These are phyloP conservation scores for Gymnopilus dilepis DNA, from an alignment of 768 basidiomycete species.

Conservation along the genomic window DNA sequence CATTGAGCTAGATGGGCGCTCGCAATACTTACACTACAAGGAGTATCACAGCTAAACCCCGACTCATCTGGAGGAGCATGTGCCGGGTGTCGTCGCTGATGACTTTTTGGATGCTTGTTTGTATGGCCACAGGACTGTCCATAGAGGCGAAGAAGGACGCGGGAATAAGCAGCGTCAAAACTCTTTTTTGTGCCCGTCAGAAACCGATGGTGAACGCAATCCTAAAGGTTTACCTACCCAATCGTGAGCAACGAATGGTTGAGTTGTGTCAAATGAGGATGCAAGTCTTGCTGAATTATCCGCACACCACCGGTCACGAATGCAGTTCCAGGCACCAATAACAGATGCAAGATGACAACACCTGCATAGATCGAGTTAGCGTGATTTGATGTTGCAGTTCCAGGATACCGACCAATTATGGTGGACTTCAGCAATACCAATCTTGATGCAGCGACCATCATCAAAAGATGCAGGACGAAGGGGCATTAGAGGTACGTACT, in stretches of 20 bases:
- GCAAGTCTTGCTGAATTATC: conserved; percentile 68
- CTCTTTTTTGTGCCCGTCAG: conserved; percentile 32
- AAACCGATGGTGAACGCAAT: background rate
- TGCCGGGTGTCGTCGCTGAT: conserved; percentile 48
- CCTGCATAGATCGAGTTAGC: conserved; percentile 39
- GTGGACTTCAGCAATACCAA: conserved; percentile 71
- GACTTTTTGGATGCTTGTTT: conserved; percentile 18
- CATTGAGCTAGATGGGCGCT: background rate
- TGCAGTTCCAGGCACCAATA: conserved; percentile 71
- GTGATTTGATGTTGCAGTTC: background rate
- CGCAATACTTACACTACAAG: conserved; percentile 54
- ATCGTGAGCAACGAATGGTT: conserved; percentile 73
- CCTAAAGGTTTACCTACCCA: conserved; percentile 51
- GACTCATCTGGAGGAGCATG: conserved; percentile 63
- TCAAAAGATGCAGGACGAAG: background rate
- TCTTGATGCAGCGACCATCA: conserved; percentile 35
- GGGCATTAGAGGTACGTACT: conserved; percentile 48
- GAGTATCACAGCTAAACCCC: conserved; percentile 67
- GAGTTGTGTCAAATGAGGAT: conserved; percentile 66
- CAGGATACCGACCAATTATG: conserved; percentile 54
- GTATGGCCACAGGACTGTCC: conserved; percentile 26
- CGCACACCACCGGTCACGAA: conserved; percentile 78
- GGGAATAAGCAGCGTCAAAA: conserved; percentile 66
- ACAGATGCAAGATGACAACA: conserved; percentile 74
- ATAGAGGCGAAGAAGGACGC: conserved; percentile 72